phyloP scores from a whole-genome alignment of 2,329 filamentous ascomycete genomes.

The Alternaria arborescens region DNA sequence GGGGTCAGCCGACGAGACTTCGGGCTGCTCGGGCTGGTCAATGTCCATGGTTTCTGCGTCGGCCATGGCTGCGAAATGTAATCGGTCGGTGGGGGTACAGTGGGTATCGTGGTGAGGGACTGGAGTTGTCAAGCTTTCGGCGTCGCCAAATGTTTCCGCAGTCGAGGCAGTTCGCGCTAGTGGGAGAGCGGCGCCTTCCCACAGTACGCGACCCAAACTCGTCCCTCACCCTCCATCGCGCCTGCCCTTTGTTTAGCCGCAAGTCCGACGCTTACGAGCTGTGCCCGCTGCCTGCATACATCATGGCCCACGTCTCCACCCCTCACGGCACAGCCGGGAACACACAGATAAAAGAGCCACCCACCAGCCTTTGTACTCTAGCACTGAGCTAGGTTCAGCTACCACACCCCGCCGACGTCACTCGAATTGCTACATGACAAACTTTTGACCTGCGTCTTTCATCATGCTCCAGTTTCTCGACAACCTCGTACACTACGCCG shows the following conservation, averaged over 20 bases:
- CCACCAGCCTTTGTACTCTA: constrained; percentile 4
- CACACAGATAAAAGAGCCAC: constrained; percentile 2
- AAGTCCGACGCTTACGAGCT: neutral
- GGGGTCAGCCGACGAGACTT: neutral
- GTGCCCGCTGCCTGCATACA: neutral
- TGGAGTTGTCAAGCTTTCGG: constrained; percentile 1
- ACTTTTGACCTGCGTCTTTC: constrained; percentile 9
- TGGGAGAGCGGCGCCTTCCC: constrained; percentile 5
- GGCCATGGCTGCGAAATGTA: constrained; percentile 49
- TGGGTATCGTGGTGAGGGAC: constrained; percentile 1
- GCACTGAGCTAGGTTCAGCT: constrained; percentile 9
- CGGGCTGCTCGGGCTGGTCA: constrained; percentile 44
- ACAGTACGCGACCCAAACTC: constrained; percentile 4
- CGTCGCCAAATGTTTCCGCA: constrained; percentile 21
- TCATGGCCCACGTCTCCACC: constrained; percentile 8
- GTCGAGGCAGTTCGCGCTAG: constrained; percentile 16
- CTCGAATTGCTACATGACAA: constrained; percentile 11
- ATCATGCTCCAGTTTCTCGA: constrained; percentile 42
- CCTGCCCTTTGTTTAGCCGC: constrained; percentile 1
- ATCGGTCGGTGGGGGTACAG: constrained; percentile 8
- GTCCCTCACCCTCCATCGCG: neutral
- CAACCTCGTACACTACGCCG: constrained; percentile 38
- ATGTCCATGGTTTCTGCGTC: constrained; percentile 57
- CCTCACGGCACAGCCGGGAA: constrained; percentile 3
- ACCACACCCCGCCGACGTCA: constrained; percentile 28